A percentile compares a stretch with the other conserved stretches of the same genome.
Conservation (phyloP, 2,329 filamentous ascomycete species). For the Fusarium sp. region DNA sequence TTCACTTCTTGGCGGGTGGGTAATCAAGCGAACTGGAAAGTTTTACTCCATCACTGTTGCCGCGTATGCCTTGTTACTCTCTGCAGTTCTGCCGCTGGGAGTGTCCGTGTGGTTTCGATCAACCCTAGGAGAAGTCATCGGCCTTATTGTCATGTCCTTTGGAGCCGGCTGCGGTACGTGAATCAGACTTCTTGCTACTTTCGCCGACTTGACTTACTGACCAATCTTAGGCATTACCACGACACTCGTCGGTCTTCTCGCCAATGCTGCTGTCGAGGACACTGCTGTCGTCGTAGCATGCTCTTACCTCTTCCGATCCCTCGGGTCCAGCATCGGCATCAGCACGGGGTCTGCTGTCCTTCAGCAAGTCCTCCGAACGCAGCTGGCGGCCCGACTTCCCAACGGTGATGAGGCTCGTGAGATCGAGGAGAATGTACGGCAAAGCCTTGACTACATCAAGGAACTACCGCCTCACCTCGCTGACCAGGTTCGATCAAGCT, state of each 20-base stretch:
- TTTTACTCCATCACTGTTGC: conserved; percentile 79
- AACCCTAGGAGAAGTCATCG: conserved; percentile 67
- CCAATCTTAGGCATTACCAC: conserved; percentile 72
- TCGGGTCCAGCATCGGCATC: conserved; percentile 83
- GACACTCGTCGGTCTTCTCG: conserved; percentile 79
- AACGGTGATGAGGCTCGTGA: conserved; percentile 71
- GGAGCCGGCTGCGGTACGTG: conserved; percentile 57
- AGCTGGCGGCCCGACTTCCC: conserved; percentile 68
- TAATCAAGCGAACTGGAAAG: conserved; percentile 79
- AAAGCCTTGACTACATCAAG: conserved; percentile 79
- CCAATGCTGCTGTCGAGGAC: conserved; percentile 76
- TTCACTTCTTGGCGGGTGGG: conserved; percentile 73
- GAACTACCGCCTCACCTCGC: conserved; percentile 73
- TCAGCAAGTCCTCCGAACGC: conserved; percentile 75
- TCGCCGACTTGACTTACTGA: conserved; percentile 1
- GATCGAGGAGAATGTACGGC: conserved; percentile 78
- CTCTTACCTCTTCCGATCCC: conserved; percentile 84
- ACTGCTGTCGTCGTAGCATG: conserved; percentile 84
- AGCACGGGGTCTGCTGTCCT: conserved; percentile 80
- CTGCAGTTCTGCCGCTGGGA: conserved; percentile 70
- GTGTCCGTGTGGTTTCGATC: conserved; percentile 66
- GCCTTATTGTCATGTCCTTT: conserved; percentile 65
- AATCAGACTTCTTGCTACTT: neutral
- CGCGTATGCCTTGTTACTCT: conserved; percentile 67
- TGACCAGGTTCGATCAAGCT: conserved; percentile 74